A percentile compares a stretch with the other conserved stretches of the same genome.
Conservation (phyloP, 1,284 basidiomycete genomes). For the Xanthoconium separans region DNA sequence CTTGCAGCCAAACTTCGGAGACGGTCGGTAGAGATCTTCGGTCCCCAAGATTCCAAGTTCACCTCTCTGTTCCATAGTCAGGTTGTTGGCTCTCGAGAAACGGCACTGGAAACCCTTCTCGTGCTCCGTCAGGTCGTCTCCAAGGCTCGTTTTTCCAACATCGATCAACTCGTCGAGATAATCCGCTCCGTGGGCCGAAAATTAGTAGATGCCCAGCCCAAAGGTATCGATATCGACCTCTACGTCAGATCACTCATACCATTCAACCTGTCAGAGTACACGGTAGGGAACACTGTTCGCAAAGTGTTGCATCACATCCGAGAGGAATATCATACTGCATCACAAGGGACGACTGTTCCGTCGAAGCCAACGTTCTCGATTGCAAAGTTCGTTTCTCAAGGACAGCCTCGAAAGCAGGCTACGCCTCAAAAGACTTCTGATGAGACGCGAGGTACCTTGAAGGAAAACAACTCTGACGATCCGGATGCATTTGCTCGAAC, state of each 20-base stretch:
- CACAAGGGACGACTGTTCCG: constrained; percentile 38
- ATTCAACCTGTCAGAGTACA: constrained; percentile 64
- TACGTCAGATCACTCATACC: background rate
- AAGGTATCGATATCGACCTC: constrained; percentile 55
- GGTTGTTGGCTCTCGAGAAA: constrained; percentile 82
- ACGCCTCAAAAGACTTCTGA: constrained; percentile 43
- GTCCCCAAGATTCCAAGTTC: background rate
- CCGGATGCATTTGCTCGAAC: constrained; percentile 70
- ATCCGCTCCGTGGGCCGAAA: constrained; percentile 80
- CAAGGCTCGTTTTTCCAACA: constrained; percentile 81
- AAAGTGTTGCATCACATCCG: constrained; percentile 90
- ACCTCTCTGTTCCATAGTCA: constrained; percentile 54
- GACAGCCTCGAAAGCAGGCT: constrained; percentile 65
- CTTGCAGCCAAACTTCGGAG: constrained; percentile 65
- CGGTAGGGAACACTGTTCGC: constrained; percentile 91
- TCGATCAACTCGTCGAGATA: constrained; percentile 82
- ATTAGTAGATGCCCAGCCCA: constrained; percentile 88
- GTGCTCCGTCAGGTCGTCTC: constrained; percentile 89
- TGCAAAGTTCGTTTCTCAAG: constrained; percentile 73
- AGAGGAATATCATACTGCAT: constrained; percentile 85
- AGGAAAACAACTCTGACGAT: constrained; percentile 69
- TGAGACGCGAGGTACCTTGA: constrained; percentile 53
- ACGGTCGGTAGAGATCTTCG: constrained; percentile 47
- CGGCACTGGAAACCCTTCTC: constrained; percentile 87
- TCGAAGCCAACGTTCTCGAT: constrained; percentile 60